Evolutionary conservation across 257 asterid genomes (phyloP), one percentile per base, ranked within the genome.

Genomic region (Asclepias syriaca): DNA sequence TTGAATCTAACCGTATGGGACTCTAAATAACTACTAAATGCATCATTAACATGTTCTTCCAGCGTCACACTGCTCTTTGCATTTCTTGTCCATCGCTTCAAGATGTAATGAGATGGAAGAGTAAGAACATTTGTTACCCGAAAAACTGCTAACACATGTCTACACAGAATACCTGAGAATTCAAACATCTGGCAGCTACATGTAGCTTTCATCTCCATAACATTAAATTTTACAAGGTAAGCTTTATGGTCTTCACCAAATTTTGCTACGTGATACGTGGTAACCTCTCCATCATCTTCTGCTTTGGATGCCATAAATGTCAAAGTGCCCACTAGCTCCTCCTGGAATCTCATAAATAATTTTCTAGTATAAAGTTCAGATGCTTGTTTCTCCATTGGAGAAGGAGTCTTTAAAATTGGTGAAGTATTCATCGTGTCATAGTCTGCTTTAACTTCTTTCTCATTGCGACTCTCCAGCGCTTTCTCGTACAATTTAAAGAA

Each of bases 371-470:
- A 95, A 61, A 83, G 87, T 66, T 86, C 96, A 12, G 99, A 92
- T 66, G 93, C 99, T 74, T 95, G 99, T 84, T 90, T 95, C 89
- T 95, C 99, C 98, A 88, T 95, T 13, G 99, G 99, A 63, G 99
- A 95, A 60, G 99, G 98, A 72, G 99, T 95, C 78, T 77, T 92
- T 80, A 95, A 80, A 78, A 75, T 81, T 13, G 96, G 88, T 50
- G 84, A 61, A 24, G 91, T 77, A 72, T 90, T 90, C 91, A 92
- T 85, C 1, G 96, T 86, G 57, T 95, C 99, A 53, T 88, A 92
- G 78, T 95, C 99, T 53, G 99, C 98, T 82, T 87, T 95, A 70
- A 95, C 91, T 85, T 95, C 99, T 79, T 92, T 95, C 86, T 95
- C 98, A 45, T 87, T 86, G 54, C 99, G 99, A 72, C 99, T 95